Evolutionary conservation across 306 rosid species (phyloP).

Genomic region (Cicer judaicum): DNA sequence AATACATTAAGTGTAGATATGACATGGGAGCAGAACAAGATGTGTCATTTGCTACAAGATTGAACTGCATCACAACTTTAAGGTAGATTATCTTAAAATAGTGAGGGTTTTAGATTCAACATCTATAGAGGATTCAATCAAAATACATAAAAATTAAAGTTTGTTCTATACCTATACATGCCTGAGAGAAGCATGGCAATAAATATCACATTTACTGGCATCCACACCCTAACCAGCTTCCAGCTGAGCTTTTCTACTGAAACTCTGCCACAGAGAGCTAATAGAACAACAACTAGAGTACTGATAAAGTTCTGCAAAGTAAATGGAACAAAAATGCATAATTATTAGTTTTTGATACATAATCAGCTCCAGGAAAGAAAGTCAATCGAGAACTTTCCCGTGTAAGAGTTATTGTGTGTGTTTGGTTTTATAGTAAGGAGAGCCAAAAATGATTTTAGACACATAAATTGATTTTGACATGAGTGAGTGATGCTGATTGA

Average conservation of each 20-base stretch:
- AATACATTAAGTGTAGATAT: constrained; percentile 26
- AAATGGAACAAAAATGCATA: constrained; percentile 30
- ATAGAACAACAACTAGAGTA: constrained; percentile 63
- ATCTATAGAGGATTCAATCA: background rate
- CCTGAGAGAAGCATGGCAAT: constrained; percentile 90
- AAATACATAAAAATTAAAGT: background rate
- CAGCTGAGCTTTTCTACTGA: constrained; percentile 75
- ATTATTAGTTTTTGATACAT: constrained; percentile 19
- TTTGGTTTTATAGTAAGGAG: no score
- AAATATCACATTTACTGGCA: constrained; percentile 88
- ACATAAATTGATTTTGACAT: no score
- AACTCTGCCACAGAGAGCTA: constrained; percentile 65
- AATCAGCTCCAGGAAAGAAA: constrained; percentile 27
- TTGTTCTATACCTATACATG: constrained; percentile 76
- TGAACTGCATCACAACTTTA: constrained; percentile 5
- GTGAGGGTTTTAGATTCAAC: constrained; percentile 23
- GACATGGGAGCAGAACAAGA: constrained; percentile 9
- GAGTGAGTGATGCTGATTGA: no score
- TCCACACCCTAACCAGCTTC: constrained; percentile 84
- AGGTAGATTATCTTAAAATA: constrained; percentile 19
- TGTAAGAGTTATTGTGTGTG: background rate
- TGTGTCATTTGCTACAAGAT: background rate
- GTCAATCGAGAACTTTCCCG: background rate
- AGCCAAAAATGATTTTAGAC: no score
- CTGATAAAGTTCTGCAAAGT: constrained; percentile 79